Evolutionary conservation across 257 asterid genomes (phyloP), one percentile per base, ranked within the genome.

Genomic region (Solanum chiquidenum): DNA sequence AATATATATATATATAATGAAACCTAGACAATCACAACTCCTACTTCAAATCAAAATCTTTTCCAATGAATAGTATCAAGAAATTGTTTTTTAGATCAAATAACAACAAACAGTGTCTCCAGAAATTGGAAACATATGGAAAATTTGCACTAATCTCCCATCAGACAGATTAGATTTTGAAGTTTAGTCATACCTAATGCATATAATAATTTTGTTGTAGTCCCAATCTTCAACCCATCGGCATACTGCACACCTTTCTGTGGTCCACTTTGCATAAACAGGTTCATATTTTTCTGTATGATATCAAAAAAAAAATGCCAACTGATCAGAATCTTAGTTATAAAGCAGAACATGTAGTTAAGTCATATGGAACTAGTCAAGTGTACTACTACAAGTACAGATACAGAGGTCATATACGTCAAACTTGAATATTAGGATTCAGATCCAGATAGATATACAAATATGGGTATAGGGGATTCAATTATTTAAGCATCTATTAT

Each of bases 191-290:
- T 83, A 91, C 93, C 93, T 90, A 40, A 77, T 91, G 91, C 94
- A 92, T 87, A 92, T 89, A 31, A 92, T 96, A 83, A 97, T 97
- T 92, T 97, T 97, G 93, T 97, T 97, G 94, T 93, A 95, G 90
- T 97, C 99, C 99, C 99, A 97, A 92, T 97, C 99, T 93, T 97
- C 99, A 31, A 97, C 97, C 99, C 99, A 97, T 88, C 99, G 95
- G 91, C 99, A 97, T 27, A 97, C 99, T n/a, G 99, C 99, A 92
- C 99, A 97, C 89, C 99, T 94, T 90, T 97, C 99, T 37, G 98
- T 95, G 68, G 99, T 97, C 99, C 99, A 96, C 93, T 94, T 97
- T 84, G 98, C 95, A 91, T 77, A 66, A 86, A 97, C 97, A 86
- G 99, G 98, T 89, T 96, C 99, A 91, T 96, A 95, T 86, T 93